A percentile compares a stretch with the other conserved stretches of the same genome.
Conservation (phyloP, 2,329 filamentous ascomycete species). For the Xylaria polymorpha region DNA sequence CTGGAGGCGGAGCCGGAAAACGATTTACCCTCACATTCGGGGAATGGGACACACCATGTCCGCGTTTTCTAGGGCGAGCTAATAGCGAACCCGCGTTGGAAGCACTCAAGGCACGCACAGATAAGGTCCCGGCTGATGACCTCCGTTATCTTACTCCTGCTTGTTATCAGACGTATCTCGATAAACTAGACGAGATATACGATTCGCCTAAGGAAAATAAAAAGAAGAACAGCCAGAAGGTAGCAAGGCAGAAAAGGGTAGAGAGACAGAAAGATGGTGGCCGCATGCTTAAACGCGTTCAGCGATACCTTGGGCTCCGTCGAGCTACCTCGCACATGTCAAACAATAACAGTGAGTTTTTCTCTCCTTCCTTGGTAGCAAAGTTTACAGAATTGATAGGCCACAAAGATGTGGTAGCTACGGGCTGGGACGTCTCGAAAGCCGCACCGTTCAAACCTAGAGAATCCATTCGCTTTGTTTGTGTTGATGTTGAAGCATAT, state of each 20-base stretch:
- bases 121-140: conserved; percentile 56
- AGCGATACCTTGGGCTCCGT: conserved; percentile 77
- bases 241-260: conserved; percentile 59
- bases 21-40: conserved; percentile 73
- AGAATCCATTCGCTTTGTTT: conserved; percentile 74
- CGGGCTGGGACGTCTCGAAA: conserved; percentile 57
- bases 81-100: conserved; percentile 54
- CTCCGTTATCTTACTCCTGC: conserved; percentile 51
- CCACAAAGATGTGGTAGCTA: conserved; percentile 13
- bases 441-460: conserved; percentile 61
- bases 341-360: conserved; percentile 18
- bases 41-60: conserved; percentile 68
- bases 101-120: conserved; percentile 48
- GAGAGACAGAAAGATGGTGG: conserved; percentile 64
- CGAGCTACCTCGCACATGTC: conserved; percentile 18
- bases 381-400: conserved; percentile 16
- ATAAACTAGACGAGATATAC: conserved; percentile 64
- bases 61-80: conserved; percentile 74
- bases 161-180: conserved; percentile 61
- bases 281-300: conserved; percentile 70
- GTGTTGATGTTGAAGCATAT: conserved; percentile 84
- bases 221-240: conserved; percentile 58
- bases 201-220: conserved; percentile 59
- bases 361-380: not conserved
- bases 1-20: conserved; percentile 59